Evolutionary conservation across 2,329 filamentous ascomycete genomes (phyloP).

Genomic region (Rhinocladiella mackenziei): DNA sequence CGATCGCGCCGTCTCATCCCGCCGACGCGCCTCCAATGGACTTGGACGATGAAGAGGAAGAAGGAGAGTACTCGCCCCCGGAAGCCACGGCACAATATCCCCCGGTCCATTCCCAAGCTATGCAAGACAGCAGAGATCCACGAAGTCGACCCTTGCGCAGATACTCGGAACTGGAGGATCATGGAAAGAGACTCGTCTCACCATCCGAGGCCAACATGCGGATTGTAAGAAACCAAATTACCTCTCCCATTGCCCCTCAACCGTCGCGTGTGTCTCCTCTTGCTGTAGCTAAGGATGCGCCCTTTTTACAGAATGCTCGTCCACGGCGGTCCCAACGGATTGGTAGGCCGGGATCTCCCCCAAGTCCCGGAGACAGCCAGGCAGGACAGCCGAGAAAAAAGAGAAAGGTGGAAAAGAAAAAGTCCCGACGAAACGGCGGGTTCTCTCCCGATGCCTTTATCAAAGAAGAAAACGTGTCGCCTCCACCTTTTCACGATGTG

Average conservation of each 20-base stretch:
- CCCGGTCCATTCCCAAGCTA: conserved; percentile 16
- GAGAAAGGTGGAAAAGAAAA: conserved; percentile 44
- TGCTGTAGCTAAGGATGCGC: conserved; percentile 50
- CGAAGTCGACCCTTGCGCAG: conserved; percentile 27
- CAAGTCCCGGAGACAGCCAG: conserved; percentile 32
- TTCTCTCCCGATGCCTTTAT: conserved; percentile 50
- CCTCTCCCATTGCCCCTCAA: conserved; percentile 69
- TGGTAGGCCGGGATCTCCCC: conserved; percentile 43
- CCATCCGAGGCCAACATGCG: conserved; percentile 48
- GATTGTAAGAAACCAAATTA: conserved; percentile 68
- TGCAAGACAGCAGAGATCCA: conserved; percentile 27
- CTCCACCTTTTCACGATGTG: conserved; percentile 51
- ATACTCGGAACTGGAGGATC: conserved; percentile 29
- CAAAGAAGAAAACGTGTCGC: conserved; percentile 61
- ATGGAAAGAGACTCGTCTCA: conserved; percentile 22
- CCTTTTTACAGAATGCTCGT: conserved; percentile 54
- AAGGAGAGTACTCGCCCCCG: conserved; percentile 48
- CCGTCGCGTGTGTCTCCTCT: conserved; percentile 64
- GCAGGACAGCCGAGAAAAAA: conserved; percentile 50
- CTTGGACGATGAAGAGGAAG: conserved; percentile 39
- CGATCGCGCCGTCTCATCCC: conserved; percentile 4
- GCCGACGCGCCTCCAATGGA: conserved; percentile 19
- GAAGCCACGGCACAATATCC: conserved; percentile 40
- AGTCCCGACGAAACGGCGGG: conserved; percentile 32
- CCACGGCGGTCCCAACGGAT: conserved; percentile 33